phyloP scores from a whole-genome alignment of 2,329 filamentous ascomycete genomes.

The Penicillium digitatum region DNA sequence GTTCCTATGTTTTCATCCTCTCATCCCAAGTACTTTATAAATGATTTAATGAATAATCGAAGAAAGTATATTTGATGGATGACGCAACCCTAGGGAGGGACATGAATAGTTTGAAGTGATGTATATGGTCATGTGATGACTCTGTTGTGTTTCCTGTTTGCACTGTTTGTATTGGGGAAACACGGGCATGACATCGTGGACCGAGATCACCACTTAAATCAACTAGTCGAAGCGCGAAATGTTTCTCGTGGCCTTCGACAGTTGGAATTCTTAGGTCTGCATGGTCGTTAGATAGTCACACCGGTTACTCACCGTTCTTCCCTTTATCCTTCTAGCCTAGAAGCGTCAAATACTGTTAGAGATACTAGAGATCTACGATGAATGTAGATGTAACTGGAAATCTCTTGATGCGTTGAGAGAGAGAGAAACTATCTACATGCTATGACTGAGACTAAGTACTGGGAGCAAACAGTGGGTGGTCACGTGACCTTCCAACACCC shows the following conservation, averaged over 20 bases:
- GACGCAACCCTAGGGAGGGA: not conserved
- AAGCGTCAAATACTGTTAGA: not conserved
- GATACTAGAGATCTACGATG: too few species aligned
- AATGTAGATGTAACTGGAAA: too few species aligned
- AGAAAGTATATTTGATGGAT: not conserved
- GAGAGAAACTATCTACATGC: too few species aligned
- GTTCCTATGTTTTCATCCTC: not conserved
- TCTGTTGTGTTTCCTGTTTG: not conserved
- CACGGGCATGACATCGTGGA: not conserved
- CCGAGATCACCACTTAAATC: not conserved
- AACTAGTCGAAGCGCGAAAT: not conserved
- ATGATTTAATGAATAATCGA: not conserved
- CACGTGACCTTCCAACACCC: too few species aligned
- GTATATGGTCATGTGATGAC: not conserved
- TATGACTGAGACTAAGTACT: too few species aligned
- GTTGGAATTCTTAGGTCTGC: not conserved
- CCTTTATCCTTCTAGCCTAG: not conserved
- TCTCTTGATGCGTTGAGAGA: too few species aligned
- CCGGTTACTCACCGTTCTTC: not conserved
- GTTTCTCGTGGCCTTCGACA: not conserved
- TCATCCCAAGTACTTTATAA: not conserved
- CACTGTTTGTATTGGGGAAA: slow-evolving; percentile 8
- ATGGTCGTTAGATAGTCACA: not conserved
- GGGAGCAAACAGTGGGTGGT: too few species aligned
- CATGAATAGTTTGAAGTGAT: not conserved